Evolutionary conservation across 805 yeast species (phyloP), one percentile per base, ranked within the genome.

Genomic region (Wickerhamiella kazuoi): DNA sequence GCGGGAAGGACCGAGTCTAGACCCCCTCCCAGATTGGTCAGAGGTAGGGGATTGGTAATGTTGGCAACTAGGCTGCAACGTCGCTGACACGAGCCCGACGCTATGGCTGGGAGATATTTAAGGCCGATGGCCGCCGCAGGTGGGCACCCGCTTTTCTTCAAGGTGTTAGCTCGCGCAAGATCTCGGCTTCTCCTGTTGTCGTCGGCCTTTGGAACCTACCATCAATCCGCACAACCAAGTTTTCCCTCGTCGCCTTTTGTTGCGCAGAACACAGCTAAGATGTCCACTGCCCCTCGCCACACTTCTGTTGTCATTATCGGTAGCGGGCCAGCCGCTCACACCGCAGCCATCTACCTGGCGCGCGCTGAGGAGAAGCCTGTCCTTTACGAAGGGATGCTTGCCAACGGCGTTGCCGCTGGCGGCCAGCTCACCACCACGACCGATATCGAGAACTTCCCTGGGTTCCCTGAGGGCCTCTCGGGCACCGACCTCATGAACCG

Each of bases 381-480:
- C 23, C 62, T 90, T 51, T 90, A 84, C 64, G 98, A 90, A 65
- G 98, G 98, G 54, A 68, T 87, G 79, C 67, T 79, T 57, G 98
- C 98, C 48, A 90, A 90, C 62, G 98, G 98, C 51, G 72, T 87
- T 51, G 98, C 98, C 39, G 95, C 98, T 21, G 98, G 98, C 53
- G 98, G 98, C 45, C 99, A 90, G 65, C 71, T 90, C 53, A 90
- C 99, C 48, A 90, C 99, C 52, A 90, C 99, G 48, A 90, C 99
- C 15, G 98, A 90, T 51, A 79, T 90, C 52, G 99, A 90, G 64
- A 90, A 90, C 69, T 90, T 87, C 72, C 98, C 99, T 31, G 99
- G 99, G 41, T 90, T 90, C 73, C 97, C 98, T 41, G 72, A 75
- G 38, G 98, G 94, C 9, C 70, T 90, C 53, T 71, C 75, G 39